Conservation (phyloP, 768 basidiomycete genomes). For the Cyathus striatus region DNA sequence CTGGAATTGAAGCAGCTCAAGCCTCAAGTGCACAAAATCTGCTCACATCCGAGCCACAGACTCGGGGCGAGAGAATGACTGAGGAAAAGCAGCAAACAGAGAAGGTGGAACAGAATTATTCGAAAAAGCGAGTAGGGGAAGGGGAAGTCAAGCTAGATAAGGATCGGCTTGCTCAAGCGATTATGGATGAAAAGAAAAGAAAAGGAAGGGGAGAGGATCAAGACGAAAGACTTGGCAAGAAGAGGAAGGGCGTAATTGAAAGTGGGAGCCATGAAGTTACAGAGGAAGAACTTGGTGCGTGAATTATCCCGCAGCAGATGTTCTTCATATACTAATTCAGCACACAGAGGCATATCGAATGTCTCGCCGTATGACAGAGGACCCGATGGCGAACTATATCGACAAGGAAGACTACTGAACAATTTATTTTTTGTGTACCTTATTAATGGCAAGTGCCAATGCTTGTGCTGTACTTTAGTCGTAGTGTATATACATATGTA, state of each 20-base stretch:
- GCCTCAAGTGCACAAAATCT: constrained; percentile 74
- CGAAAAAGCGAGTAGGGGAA: constrained; percentile 77
- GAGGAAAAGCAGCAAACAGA: constrained; percentile 16
- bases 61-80: constrained; percentile 14
- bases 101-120: constrained; percentile 64
- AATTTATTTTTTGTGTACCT: too few species aligned
- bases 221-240: constrained; percentile 55
- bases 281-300: constrained; percentile 80
- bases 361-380: constrained; percentile 67
- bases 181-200: constrained; percentile 79
- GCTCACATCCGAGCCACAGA: constrained; percentile 36
- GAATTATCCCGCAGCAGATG: constrained; percentile 1
- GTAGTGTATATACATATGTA: too few species aligned
- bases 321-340: constrained; percentile 2
- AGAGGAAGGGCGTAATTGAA: constrained; percentile 43
- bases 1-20: constrained; percentile 71
- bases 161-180: constrained; percentile 59
- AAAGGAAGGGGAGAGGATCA: constrained; percentile 53
- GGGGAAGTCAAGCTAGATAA: constrained; percentile 75
- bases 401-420: constrained; percentile 48
- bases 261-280: constrained; percentile 73
- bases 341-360: constrained; percentile 87
- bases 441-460: too few species aligned
- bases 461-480: not conserved
- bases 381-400: constrained; percentile 92